Evolutionary conservation across 78 protist species (phyloP).

Genomic region (Bodo saltans): DNA sequence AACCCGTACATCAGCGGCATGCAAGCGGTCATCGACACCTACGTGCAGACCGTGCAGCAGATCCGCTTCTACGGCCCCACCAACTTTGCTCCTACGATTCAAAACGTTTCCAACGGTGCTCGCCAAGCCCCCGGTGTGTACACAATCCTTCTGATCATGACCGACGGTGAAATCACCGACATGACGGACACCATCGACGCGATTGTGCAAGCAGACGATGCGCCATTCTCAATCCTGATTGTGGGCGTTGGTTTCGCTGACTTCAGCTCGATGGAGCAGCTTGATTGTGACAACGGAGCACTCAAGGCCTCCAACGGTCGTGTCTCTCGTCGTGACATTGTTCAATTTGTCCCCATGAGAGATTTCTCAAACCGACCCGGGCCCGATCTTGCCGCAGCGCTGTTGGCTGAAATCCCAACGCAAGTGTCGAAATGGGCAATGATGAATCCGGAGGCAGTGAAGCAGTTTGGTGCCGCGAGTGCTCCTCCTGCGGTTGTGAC

Average conservation of each 20-base stretch:
- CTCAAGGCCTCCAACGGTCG: neutral
- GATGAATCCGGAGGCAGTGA: no score
- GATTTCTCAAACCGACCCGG: neutral
- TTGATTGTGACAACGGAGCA: conserved; percentile 68
- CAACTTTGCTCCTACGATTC: conserved; percentile 20
- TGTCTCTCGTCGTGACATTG: conserved; percentile 58
- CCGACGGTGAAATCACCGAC: conserved; percentile 74
- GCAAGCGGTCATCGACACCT: conserved; percentile 14
- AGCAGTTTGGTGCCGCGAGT: no score
- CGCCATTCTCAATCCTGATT: conserved; percentile 65
- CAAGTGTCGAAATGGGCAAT: neutral
- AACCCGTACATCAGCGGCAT: conserved; percentile 14
- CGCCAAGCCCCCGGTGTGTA: conserved; percentile 8
- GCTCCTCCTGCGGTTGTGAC: no score
- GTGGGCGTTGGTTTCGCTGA: conserved; percentile 74
- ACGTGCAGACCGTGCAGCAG: neutral
- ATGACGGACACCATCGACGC: conserved; percentile 44
- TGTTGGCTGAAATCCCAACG: conserved; percentile 3
- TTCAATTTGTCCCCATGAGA: conserved; percentile 66
- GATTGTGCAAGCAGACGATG: conserved; percentile 34
- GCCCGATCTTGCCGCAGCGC: neutral
- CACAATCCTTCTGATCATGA: conserved; percentile 57
- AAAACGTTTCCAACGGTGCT: neutral
- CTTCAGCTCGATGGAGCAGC: conserved; percentile 56
- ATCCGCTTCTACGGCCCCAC: conserved; percentile 28